Percentiles rank a stretch among this genome's conserved stretches.
Evolutionary conservation across 805 yeast species (phyloP).

Genomic region (Dipodascopsis uninucleata): DNA sequence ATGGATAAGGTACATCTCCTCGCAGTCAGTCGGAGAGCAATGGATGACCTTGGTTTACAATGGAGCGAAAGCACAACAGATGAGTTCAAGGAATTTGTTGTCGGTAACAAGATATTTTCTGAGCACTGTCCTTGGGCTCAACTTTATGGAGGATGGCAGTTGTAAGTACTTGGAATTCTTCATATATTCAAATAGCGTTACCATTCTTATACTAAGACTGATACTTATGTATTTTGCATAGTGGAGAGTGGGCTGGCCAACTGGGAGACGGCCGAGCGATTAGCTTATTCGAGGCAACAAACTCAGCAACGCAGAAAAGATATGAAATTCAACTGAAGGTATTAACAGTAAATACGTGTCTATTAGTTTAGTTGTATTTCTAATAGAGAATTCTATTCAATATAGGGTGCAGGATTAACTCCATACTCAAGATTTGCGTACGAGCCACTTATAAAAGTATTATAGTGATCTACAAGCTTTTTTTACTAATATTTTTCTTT

Average conservation of each 20-base stretch:
- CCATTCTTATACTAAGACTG: not conserved
- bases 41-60: conserved; percentile 57
- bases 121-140: conserved; percentile 75
- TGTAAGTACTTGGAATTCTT: conserved; percentile 33
- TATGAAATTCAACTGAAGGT: conserved; percentile 68
- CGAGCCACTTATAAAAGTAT: not conserved
- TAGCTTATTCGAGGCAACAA: conserved; percentile 68
- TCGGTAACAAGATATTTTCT: conserved; percentile 53
- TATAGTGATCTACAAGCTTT: not conserved
- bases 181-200: not conserved
- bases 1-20: conserved; percentile 46
- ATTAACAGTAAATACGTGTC: not conserved
- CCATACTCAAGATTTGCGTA: conserved; percentile 86
- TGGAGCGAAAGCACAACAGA: conserved; percentile 41
- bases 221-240: too few relatives aligned
- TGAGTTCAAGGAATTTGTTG: conserved; percentile 51
- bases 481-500: not conserved
- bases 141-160: conserved; percentile 94
- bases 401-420: conserved; percentile 81
- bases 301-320: conserved; percentile 40
- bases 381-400: not conserved
- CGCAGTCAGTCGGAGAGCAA: conserved; percentile 56
- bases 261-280: conserved; percentile 93
- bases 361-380: not conserved
- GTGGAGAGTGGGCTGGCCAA: conserved; percentile 93